These are phyloP conservation scores for Telfairia occidentalis DNA, from an alignment of 331 rosid genomes.

Conservation along the genomic window DNA sequence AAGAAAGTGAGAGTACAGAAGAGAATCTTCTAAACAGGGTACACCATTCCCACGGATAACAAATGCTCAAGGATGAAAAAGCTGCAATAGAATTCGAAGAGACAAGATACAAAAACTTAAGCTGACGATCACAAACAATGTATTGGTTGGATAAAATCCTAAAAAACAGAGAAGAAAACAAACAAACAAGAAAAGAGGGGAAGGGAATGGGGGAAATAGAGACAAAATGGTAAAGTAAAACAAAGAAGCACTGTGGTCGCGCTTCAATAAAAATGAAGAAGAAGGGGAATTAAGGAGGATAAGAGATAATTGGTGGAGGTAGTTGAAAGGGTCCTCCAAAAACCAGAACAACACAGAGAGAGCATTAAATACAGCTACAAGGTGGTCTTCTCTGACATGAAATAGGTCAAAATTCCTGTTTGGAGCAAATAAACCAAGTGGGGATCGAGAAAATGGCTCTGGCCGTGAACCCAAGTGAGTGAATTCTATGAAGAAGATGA, in stretches of 20 bases:
- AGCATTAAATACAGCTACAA: slow-evolving; percentile 14
- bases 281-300: background rate
- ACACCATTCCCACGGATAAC: background rate
- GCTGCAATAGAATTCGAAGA: background rate
- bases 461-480: background rate
- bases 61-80: background rate
- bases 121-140: slow-evolving; percentile 4
- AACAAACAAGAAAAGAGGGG: background rate
- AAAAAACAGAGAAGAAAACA: slow-evolving; percentile 16
- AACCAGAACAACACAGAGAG: background rate
- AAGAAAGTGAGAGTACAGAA: background rate
- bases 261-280: background rate
- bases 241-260: background rate
- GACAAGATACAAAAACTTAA: background rate
- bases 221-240: slow-evolving; percentile 15
- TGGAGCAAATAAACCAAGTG: background rate
- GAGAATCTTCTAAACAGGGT: slow-evolving; percentile 11
- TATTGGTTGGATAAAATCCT: background rate
- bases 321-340: slow-evolving; percentile 16
- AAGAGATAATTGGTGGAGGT: slow-evolving; percentile 16
- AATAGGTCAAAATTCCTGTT: slow-evolving; percentile 16
- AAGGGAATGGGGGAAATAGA: background rate
- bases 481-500: background rate
- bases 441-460: background rate
- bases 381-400: slow-evolving; percentile 10